These are phyloP conservation scores for Harringtonia lauricola DNA, from an alignment of 2,329 filamentous ascomycete species.

Conservation along the genomic window DNA sequence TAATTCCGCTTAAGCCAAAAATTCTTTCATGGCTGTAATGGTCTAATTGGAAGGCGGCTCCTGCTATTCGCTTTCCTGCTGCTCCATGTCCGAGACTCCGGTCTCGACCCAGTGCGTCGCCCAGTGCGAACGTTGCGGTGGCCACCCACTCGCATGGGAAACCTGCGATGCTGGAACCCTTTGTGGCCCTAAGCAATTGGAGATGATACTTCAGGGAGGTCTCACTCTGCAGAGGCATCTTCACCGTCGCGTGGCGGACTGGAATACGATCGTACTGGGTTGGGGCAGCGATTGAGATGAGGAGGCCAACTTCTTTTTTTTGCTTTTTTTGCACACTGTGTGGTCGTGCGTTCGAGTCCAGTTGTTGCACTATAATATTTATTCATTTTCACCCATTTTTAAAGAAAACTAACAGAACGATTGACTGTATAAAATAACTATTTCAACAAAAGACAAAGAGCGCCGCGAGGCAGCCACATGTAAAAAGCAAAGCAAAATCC, in stretches of 20 bases:
- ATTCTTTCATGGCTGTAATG: slow-evolving; percentile 11
- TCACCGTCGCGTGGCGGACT: slow-evolving; percentile 60
- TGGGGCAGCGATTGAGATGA: slow-evolving; percentile 47
- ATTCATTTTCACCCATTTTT: no score
- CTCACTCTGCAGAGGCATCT: slow-evolving; percentile 63
- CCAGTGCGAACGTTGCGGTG: slow-evolving; percentile 61
- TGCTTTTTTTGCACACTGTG: slow-evolving; percentile 1
- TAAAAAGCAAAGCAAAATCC: neutral
- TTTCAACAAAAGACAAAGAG: slow-evolving; percentile 3
- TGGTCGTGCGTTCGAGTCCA: neutral
- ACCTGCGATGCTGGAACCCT: slow-evolving; percentile 48
- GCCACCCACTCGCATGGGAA: slow-evolving; percentile 54
- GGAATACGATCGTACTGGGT: slow-evolving; percentile 54
- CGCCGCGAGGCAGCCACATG: slow-evolving; percentile 33
- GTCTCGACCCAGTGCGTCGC: slow-evolving; percentile 35
- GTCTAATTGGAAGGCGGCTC: slow-evolving; percentile 16
- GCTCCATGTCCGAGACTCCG: slow-evolving; percentile 46
- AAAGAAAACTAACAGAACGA: no score
- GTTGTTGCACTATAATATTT: slow-evolving; percentile 1
- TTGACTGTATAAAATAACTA: neutral
- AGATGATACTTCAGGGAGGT: slow-evolving; percentile 59
- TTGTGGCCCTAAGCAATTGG: slow-evolving; percentile 52
- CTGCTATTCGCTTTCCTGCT: slow-evolving; percentile 34
- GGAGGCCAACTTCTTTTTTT: slow-evolving; percentile 31
- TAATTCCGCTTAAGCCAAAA: neutral